Evolutionary conservation across 805 yeast species (phyloP), one percentile per base, ranked within the genome.

Genomic region (Wickerhamiella occidentalis): DNA sequence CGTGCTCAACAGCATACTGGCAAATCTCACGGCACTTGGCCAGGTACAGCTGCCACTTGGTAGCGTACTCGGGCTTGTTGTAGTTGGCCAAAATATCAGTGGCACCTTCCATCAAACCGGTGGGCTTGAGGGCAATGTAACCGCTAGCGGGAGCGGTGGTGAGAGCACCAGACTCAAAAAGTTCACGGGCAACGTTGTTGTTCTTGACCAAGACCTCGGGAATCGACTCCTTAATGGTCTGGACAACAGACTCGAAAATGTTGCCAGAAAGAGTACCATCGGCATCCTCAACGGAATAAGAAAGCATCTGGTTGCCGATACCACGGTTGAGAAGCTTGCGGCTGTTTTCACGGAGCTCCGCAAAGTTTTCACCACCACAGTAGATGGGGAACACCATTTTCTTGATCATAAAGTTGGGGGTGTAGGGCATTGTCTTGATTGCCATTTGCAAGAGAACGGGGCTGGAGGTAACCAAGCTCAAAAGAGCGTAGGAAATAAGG

Each of bases 291-390:
- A 88, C 87, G 13, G 96, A 85, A 63, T 86, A 77, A 1, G 94
- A 82, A n/a, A 88, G 70, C 95, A 88, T 86, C 94, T 88, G 85
- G 70, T 88, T 90, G 56, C 84, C 78, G 60, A 87, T 83, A 8
- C 95, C 94, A 53, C 94, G 73, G 47, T 73, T 64, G 49, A 77
- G 71, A 56, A 88, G 72, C 51, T 77, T 70, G 49, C 71, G 68
- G 48, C 94, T 95, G 3, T 95, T 82, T 49, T 70, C 63, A 48
- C 77, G 70, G 12, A 88, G 92, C 55, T 87, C 83, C 9, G 66
- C 65, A 49, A 81, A 73, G 52, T 75, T 77, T 58, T 84, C 90
- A 51, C 97, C 97, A 36, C 97, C 97, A 62, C 94, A 82, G 68
- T 90, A 88, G 53, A 85, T 73, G 52, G 82, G 82, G 63, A 84